phyloP scores from a whole-genome alignment of 352 stramenopile genomes.

The Phytophthora pini region DNA sequence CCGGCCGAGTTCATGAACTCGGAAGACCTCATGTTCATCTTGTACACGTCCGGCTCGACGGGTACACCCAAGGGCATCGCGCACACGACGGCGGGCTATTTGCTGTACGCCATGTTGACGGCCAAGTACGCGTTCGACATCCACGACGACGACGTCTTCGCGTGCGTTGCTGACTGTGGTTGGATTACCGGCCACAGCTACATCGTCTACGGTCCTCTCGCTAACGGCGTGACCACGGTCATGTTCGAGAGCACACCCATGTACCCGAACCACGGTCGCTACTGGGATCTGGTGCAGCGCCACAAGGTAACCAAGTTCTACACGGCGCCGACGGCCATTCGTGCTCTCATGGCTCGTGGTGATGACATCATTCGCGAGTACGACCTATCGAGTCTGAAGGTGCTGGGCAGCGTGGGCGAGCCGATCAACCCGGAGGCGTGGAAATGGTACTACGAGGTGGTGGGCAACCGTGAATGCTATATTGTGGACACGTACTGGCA shows the following conservation, averaged over 20 bases:
- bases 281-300: constrained; percentile 96
- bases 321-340: constrained; percentile 95
- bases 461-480: constrained; percentile 52
- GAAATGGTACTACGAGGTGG: constrained; percentile 96
- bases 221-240: constrained; percentile 96
- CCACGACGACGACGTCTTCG: constrained; percentile 93
- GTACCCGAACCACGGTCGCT: constrained; percentile 94
- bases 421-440: constrained; percentile 98
- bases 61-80: constrained; percentile 96
- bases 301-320: constrained; percentile 98
- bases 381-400: constrained; percentile 75
- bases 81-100: constrained; percentile 96
- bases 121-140: constrained; percentile 95
- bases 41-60: constrained; percentile 98
- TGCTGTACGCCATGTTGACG: constrained; percentile 94
- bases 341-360: constrained; percentile 96
- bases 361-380: constrained; percentile 88
- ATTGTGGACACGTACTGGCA: constrained; percentile 95
- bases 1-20: constrained; percentile 95
- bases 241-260: constrained; percentile 98
- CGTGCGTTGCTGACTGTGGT: too few relatives aligned
- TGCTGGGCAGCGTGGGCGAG: constrained; percentile 97
- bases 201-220: constrained; percentile 97
- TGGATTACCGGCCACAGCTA: constrained; percentile 98
- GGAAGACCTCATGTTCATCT: constrained; percentile 96